phyloP scores from a whole-genome alignment of 306 rosid genomes.

The Astragalus membranaceus region DNA sequence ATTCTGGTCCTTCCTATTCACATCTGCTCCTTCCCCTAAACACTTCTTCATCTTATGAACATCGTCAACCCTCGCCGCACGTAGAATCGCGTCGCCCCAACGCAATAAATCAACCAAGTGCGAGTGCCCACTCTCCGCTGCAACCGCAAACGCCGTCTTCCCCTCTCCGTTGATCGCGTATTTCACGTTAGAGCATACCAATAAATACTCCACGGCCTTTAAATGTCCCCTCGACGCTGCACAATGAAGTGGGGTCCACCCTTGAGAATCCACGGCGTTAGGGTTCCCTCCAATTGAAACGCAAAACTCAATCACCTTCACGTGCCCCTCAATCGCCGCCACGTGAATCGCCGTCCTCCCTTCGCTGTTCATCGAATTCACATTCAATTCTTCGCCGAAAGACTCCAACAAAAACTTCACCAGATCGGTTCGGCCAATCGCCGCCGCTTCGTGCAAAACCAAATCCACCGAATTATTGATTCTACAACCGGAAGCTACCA shows the following conservation, averaged over 20 bases:
- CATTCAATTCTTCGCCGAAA: slow-evolving; percentile 12
- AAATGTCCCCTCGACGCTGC: slow-evolving; percentile 61
- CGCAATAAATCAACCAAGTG: slow-evolving; percentile 42
- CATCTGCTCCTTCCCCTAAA: slow-evolving; percentile 50
- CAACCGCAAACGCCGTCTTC: slow-evolving; percentile 50
- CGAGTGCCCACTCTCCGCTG: slow-evolving; percentile 42
- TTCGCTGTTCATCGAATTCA: slow-evolving; percentile 31
- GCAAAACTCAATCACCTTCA: slow-evolving; percentile 31
- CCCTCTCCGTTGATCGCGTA: slow-evolving; percentile 43
- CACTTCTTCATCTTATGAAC: slow-evolving; percentile 44
- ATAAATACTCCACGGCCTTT: slow-evolving; percentile 40
- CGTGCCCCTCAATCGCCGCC: slow-evolving; percentile 54
- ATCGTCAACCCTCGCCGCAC: slow-evolving; percentile 61
- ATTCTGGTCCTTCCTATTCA: slow-evolving; percentile 63
- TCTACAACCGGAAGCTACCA: slow-evolving; percentile 43
- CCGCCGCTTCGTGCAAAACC: slow-evolving; percentile 52
- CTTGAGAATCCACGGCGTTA: slow-evolving; percentile 31
- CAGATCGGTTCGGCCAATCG: slow-evolving; percentile 45
- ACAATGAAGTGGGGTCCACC: slow-evolving; percentile 65
- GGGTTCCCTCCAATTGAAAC: slow-evolving; percentile 49
- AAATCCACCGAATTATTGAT: slow-evolving; percentile 26
- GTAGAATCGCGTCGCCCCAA: slow-evolving; percentile 44
- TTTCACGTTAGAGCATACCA: slow-evolving; percentile 48
- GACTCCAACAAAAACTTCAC: slow-evolving; percentile 35
- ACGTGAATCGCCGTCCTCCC: slow-evolving; percentile 58